Conservation (phyloP, 129 eudicot species). For the Sambucus nigra region DNA sequence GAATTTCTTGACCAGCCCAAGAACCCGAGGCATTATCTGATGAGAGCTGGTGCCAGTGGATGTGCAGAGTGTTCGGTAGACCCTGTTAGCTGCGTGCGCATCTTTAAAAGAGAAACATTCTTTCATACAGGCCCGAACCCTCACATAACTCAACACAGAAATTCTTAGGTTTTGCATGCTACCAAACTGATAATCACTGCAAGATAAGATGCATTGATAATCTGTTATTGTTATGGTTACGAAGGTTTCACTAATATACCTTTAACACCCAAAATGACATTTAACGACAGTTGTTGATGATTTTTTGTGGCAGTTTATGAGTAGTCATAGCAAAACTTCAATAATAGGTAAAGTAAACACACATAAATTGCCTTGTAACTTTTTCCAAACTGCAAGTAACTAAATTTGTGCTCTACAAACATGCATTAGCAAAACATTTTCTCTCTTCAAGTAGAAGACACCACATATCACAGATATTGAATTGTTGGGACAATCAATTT, state of each 20-base stretch:
- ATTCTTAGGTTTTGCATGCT: conserved; percentile 60
- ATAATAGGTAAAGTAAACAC: too few relatives aligned
- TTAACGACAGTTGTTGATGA: too few relatives aligned
- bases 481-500: background rate
- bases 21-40: conserved; percentile 45
- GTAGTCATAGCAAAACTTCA: too few relatives aligned
- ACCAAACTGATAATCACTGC: conserved; percentile 1
- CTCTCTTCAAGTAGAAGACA: background rate
- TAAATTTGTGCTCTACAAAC: background rate
- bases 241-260: too few relatives aligned
- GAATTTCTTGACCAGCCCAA: conserved; percentile 65
- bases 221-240: too few relatives aligned
- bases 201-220: conserved; percentile 3
- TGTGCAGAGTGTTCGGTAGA: conserved; percentile 36
- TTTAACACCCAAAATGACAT: too few relatives aligned
- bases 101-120: conserved; percentile 8
- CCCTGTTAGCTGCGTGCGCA: conserved; percentile 7
- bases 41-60: conserved; percentile 28
- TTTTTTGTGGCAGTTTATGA: too few relatives aligned
- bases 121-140: conserved; percentile 29
- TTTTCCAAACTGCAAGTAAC: too few relatives aligned
- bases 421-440: background rate
- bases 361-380: too few relatives aligned
- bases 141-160: conserved; percentile 36
- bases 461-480: background rate